Conservation (phyloP, 345 rosid genomes). For the Eucalyptus guilfoylei region DNA sequence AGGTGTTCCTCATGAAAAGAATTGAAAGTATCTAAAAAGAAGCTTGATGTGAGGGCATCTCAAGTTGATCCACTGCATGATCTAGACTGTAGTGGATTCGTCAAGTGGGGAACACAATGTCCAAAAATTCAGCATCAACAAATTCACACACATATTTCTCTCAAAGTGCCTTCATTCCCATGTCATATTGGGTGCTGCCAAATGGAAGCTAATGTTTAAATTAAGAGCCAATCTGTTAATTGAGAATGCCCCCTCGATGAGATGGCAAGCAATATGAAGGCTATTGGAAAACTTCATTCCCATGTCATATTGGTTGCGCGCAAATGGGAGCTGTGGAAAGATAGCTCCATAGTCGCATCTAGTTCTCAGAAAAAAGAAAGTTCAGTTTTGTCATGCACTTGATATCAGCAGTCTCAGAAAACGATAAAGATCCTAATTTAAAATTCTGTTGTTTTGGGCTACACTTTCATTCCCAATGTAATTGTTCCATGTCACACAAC, state of each 20-base stretch:
- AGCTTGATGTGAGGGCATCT: neutral
- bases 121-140: neutral
- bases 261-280: neutral
- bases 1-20: neutral
- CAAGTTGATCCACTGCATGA: neutral
- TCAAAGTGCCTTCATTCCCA: neutral
- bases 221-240: neutral
- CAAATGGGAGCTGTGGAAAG: neutral
- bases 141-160: neutral
- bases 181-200: neutral
- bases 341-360: neutral
- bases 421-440: neutral
- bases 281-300: neutral
- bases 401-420: neutral
- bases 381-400: neutral
- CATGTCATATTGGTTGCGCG: neutral
- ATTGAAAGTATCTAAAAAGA: neutral
- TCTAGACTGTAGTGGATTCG: neutral
- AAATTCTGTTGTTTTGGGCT: neutral
- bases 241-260: neutral
- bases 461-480: neutral
- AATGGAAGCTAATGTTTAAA: neutral
- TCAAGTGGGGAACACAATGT: neutral
- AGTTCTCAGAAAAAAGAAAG: neutral
- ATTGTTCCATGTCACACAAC: neutral